Evolutionary conservation across 1,284 basidiomycete genomes (phyloP).

Genomic region (Porogramme epimiltina): DNA sequence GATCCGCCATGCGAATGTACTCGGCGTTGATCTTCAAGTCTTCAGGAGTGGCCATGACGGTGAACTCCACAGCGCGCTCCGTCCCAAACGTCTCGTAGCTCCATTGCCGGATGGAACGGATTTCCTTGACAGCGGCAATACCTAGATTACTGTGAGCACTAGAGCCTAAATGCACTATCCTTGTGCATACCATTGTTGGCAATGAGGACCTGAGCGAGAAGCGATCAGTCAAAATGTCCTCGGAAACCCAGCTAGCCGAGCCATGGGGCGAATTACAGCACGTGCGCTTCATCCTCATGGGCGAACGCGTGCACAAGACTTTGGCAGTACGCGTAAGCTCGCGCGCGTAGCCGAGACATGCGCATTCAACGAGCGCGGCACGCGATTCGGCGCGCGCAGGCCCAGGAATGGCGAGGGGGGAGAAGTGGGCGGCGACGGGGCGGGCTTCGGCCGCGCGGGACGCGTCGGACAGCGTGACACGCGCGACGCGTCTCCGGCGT

Average conservation of each 20-base stretch:
- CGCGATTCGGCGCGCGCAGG: neutral
- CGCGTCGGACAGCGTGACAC: slow-evolving; percentile 12
- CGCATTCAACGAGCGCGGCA: slow-evolving; percentile 2
- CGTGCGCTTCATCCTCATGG: slow-evolving; percentile 2
- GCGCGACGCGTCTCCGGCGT: slow-evolving; percentile 10
- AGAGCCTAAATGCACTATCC: too few relatives aligned
- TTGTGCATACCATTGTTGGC: slow-evolving; percentile 93
- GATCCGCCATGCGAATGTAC: slow-evolving; percentile 99
- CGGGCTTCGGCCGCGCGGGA: neutral
- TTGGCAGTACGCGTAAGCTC: neutral
- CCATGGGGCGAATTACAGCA: neutral
- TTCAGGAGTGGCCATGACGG: slow-evolving; percentile 99
- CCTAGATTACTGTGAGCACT: slow-evolving; percentile 45
- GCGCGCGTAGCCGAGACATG: slow-evolving; percentile 1
- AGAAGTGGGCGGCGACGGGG: neutral
- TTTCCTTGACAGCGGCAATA: slow-evolving; percentile 99
- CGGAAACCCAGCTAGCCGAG: neutral
- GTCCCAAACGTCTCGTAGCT: slow-evolving; percentile 99
- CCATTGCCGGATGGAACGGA: slow-evolving; percentile 99
- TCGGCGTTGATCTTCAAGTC: slow-evolving; percentile 99
- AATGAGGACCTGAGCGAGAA: slow-evolving; percentile 77
- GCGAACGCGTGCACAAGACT: neutral
- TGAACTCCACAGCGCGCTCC: slow-evolving; percentile 96
- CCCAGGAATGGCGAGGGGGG: neutral
- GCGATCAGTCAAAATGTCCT: slow-evolving; percentile 3